Evolutionary conservation across 1,284 basidiomycete species (phyloP).

Genomic region (Apiotrichum veenhuisii): DNA sequence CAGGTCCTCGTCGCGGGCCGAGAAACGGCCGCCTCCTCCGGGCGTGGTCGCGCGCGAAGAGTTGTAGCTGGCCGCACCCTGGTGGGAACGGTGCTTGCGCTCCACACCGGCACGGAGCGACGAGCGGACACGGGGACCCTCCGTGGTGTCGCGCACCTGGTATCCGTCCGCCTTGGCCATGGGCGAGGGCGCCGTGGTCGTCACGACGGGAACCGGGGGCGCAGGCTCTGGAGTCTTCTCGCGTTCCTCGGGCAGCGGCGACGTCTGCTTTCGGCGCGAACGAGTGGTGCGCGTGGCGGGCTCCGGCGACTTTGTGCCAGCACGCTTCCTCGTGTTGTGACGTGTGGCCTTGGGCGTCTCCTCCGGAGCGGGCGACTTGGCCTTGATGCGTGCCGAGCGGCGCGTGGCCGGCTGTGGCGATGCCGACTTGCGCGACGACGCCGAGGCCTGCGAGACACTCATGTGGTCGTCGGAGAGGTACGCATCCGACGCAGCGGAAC

Average conservation of each 20-base stretch:
- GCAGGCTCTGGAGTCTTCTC: constrained; percentile 26
- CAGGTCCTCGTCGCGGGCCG: constrained; percentile 47
- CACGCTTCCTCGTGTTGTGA: constrained; percentile 11
- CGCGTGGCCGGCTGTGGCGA: constrained; percentile 31
- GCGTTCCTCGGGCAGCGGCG: constrained; percentile 24
- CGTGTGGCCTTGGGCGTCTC: constrained; percentile 26
- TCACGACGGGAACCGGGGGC: constrained; percentile 33
- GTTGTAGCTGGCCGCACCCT: constrained; percentile 34
- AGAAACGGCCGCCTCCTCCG: constrained; percentile 34
- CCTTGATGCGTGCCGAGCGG: constrained; percentile 33
- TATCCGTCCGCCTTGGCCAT: constrained; percentile 18
- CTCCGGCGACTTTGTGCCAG: constrained; percentile 8
- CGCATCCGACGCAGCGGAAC: constrained; percentile 6
- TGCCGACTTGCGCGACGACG: neutral
- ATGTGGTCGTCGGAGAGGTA: constrained; percentile 11
- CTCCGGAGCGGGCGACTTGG: constrained; percentile 9
- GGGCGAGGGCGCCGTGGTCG: constrained; percentile 42
- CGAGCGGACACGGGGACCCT: constrained; percentile 30
- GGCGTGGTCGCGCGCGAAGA: constrained; percentile 37
- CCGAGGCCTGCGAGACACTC: constrained; percentile 10
- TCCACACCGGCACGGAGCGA: constrained; percentile 39
- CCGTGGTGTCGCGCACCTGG: constrained; percentile 30
- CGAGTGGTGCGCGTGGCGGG: constrained; percentile 3
- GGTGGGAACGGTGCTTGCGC: constrained; percentile 37
- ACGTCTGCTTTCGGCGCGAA: constrained; percentile 7